phyloP scores from a whole-genome alignment of 345 rosid species.

The Moringa oleifera region DNA sequence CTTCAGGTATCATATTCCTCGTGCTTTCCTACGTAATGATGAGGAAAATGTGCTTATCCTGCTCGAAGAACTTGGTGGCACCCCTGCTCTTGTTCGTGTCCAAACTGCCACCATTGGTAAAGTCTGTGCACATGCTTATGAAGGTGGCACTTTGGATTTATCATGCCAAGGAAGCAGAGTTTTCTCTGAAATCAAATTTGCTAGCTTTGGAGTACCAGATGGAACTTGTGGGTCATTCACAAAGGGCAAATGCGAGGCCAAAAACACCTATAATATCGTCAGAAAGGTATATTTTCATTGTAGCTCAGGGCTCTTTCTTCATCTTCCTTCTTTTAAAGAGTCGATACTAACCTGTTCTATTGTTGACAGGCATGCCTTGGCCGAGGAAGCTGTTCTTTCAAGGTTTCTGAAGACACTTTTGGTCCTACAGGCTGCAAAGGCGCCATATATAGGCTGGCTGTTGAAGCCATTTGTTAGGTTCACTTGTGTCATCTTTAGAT shows the following conservation, averaged over 20 bases:
- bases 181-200: constrained; percentile 33
- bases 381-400: constrained; percentile 17
- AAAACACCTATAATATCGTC: constrained; percentile 12
- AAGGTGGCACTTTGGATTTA: constrained; percentile 32
- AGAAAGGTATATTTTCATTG: constrained; percentile 15
- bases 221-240: constrained; percentile 40
- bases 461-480: constrained; percentile 26
- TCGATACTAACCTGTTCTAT: no score
- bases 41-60: constrained; percentile 36
- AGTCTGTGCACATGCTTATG: constrained; percentile 38
- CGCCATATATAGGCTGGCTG: constrained; percentile 16
- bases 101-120: constrained; percentile 39
- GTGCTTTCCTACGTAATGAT: constrained; percentile 26
- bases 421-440: constrained; percentile 21
- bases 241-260: constrained; percentile 23
- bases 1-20: constrained; percentile 54
- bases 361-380: constrained; percentile 16
- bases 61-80: constrained; percentile 60
- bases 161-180: constrained; percentile 39
- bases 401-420: constrained; percentile 25
- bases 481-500: no score
- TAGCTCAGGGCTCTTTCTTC: no score
- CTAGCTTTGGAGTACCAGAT: constrained; percentile 47
- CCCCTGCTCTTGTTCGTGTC: constrained; percentile 28
- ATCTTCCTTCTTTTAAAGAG: no score